phyloP scores from a whole-genome alignment of 495 filamentous ascomycete species.

The Trichoderma virens region DNA sequence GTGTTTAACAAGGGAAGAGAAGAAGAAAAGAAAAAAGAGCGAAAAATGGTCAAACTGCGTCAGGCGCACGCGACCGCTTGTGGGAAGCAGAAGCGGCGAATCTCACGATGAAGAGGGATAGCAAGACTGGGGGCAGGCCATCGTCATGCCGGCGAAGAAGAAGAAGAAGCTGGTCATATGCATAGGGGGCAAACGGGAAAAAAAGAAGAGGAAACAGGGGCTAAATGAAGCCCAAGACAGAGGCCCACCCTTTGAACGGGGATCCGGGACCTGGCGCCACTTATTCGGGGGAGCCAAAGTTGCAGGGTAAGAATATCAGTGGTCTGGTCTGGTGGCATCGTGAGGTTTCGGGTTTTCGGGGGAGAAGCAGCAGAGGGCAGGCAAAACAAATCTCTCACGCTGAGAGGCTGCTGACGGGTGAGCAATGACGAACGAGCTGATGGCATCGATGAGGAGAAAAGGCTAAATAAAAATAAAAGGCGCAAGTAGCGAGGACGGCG shows the following conservation, averaged over 20 bases:
- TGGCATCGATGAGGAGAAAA: not conserved
- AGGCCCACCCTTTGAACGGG: not conserved
- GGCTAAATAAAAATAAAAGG: too few species aligned
- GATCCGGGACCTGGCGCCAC: constrained; percentile 1
- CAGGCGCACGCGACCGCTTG: constrained; percentile 5
- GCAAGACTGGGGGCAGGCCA: not conserved
- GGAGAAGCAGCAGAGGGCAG: not conserved
- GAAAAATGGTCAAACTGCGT: not conserved
- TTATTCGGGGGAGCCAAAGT: not conserved
- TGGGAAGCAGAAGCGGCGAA: constrained; percentile 4
- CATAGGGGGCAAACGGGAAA: not conserved
- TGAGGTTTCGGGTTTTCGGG: not conserved
- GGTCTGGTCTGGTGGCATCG: not conserved
- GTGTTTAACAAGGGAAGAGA: too few species aligned
- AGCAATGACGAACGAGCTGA: not conserved
- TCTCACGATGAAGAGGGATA: constrained; percentile 1
- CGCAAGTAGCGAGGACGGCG: too few species aligned
- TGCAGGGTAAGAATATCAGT: too few species aligned
- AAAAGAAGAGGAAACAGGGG: not conserved
- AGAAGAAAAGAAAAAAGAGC: not conserved
- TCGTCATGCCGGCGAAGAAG: not conserved
- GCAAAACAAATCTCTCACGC: not conserved
- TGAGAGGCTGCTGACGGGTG: not conserved
- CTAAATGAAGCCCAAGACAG: constrained; percentile 5
- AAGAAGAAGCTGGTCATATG: too few species aligned